phyloP scores from a whole-genome alignment of 768 basidiomycete species.

The Boletellus ananas region DNA sequence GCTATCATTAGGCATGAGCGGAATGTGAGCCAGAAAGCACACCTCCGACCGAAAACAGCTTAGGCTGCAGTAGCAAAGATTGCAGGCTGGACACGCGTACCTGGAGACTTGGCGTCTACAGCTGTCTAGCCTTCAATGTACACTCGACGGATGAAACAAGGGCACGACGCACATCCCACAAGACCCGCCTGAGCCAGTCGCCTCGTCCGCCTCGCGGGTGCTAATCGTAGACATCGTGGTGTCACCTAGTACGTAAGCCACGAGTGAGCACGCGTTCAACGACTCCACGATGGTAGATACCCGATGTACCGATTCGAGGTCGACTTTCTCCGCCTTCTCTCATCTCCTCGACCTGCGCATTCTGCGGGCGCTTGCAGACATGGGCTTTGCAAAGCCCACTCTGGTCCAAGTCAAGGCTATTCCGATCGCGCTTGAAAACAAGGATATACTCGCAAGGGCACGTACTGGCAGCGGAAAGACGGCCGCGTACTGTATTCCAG shows the following conservation, averaged over 20 bases:
- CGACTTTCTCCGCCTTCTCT: constrained; percentile 60
- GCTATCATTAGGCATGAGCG: neutral
- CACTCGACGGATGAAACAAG: neutral
- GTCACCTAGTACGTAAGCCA: too few species aligned
- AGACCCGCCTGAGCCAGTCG: constrained; percentile 5
- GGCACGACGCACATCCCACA: constrained; percentile 44
- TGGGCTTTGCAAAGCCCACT: constrained; percentile 87
- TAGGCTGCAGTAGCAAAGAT: constrained; percentile 76
- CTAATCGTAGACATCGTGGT: constrained; percentile 18
- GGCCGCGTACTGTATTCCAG: constrained; percentile 89
- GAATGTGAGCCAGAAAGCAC: constrained; percentile 19
- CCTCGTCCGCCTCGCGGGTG: constrained; percentile 14
- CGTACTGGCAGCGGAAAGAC: constrained; percentile 98
- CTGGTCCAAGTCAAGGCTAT: constrained; percentile 90
- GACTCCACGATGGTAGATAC: constrained; percentile 37
- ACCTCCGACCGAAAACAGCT: constrained; percentile 75
- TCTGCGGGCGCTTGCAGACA: constrained; percentile 84
- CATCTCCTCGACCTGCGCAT: constrained; percentile 81
- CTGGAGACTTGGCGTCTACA: constrained; percentile 73
- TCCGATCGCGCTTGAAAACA: constrained; percentile 83
- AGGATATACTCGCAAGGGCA: constrained; percentile 90
- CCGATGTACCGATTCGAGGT: constrained; percentile 43
- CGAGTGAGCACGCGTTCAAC: too few species aligned
- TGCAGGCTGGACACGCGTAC: constrained; percentile 82
- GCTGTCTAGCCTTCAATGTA: constrained; percentile 35